These are phyloP conservation scores for Dothideomycetes sp. DNA, from an alignment of 2,329 filamentous ascomycete species.

Conservation along the genomic window DNA sequence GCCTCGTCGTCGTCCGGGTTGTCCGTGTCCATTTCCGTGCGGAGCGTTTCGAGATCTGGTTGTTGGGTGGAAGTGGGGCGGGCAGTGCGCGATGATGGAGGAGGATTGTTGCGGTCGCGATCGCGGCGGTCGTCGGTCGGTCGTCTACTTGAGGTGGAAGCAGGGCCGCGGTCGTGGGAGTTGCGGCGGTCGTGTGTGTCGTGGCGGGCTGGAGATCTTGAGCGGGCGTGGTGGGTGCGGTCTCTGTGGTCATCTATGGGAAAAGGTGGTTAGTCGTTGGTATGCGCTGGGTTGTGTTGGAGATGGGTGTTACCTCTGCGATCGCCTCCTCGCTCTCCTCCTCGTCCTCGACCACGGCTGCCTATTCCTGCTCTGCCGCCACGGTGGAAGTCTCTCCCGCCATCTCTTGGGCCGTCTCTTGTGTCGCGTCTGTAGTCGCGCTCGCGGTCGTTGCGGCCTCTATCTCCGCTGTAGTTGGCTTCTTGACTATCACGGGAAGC, in stretches of 20 bases:
- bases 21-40: conserved; percentile 6
- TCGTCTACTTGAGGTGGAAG: too few species aligned
- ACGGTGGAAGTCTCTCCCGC: neutral
- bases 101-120: conserved; percentile 2
- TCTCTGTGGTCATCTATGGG: neutral
- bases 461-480: neutral
- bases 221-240: neutral
- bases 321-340: too few species aligned
- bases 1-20: conserved; percentile 14
- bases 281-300: too few species aligned
- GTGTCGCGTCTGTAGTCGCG: neutral
- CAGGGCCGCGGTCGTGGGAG: conserved; percentile 3
- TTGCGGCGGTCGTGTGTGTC: conserved; percentile 4
- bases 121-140: neutral
- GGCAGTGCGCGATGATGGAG: neutral
- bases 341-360: too few species aligned
- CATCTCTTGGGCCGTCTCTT: neutral
- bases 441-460: neutral
- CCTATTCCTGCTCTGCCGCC: neutral
- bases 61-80: neutral
- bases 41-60: neutral
- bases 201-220: conserved; percentile 5
- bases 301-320: too few species aligned
- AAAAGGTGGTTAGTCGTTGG: neutral
- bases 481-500: too few species aligned